Evolutionary conservation across 305 asterid genomes (phyloP), one percentile per base, ranked within the genome.

Genomic region (Solanum hybrid): DNA sequence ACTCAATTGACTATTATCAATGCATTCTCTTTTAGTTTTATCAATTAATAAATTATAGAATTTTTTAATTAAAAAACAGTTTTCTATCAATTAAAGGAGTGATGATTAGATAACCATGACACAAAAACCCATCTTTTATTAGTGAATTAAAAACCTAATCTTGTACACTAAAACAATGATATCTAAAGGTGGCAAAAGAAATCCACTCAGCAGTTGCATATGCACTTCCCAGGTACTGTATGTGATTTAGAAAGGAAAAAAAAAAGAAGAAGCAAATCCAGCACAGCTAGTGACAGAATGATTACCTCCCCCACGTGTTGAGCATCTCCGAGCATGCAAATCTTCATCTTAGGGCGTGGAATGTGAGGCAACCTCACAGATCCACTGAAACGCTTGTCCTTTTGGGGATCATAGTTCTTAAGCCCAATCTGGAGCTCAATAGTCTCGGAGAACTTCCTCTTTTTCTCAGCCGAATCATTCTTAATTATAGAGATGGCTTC

Each of bases 261-360:
- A 51, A 14, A 3, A 19, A 17, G 5, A 31, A 10, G n/a, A n/a
- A 5, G 29, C 6, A 85, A 56, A 32, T 56, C 2, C 17, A 34
- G 6, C 22, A 45, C 10, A 84, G 6, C 7, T 51, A 12, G 40
- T 1, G 32, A 34, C 14, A 79, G 51, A 79, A 40, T 7, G 37
- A 85, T 85, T 92, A 95, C 97, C 95, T 95, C 96, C 86, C 91
- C 97, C 10, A 94, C 97, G 14, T 95, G 96, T 92, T 95, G 96
- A 85, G 97, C 97, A 93, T 95, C 96, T 78, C 97, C 97, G 72
- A 95, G 97, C 97, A 95, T 95, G 91, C 97, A 95, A 51, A 95
- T 87, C 90, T 92, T 94, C 96, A 94, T 94, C 88, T 95, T 95
- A 10, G 97, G 97, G 2, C 97, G 89, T 27, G 96, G 95, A 40